Evolutionary conservation across 2,329 filamentous ascomycete genomes (phyloP).

Genomic region (Phoma sp.): DNA sequence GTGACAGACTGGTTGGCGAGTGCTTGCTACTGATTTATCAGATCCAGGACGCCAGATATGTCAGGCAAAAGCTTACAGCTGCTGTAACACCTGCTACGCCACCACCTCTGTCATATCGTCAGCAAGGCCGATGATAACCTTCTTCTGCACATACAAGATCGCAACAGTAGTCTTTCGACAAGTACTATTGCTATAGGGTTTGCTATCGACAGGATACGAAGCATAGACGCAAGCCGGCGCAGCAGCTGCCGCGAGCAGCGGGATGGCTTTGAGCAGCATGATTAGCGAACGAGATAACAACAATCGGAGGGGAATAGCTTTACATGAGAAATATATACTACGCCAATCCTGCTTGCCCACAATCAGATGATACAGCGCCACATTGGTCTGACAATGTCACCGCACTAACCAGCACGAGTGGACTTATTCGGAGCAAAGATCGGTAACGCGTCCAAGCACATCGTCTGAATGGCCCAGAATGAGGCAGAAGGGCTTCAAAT

Average conservation of each 20-base stretch:
- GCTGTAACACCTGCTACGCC: slow-evolving; percentile 69
- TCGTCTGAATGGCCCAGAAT: neutral
- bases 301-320: neutral
- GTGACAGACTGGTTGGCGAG: slow-evolving; percentile 64
- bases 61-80: slow-evolving; percentile 50
- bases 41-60: neutral
- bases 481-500: neutral
- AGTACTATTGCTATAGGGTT: slow-evolving; percentile 27
- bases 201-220: slow-evolving; percentile 20
- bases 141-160: slow-evolving; percentile 31
- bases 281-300: neutral
- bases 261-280: slow-evolving; percentile 4
- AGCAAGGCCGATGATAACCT: neutral
- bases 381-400: neutral
- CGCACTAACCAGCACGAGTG: slow-evolving; percentile 5
- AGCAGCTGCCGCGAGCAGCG: neutral
- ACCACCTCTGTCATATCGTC: slow-evolving; percentile 53
- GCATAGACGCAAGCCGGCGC: slow-evolving; percentile 15
- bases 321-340: neutral
- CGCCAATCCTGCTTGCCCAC: neutral
- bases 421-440: neutral
- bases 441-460: neutral
- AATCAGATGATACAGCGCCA: neutral
- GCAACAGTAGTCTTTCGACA: slow-evolving; percentile 43
- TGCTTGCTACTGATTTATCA: slow-evolving; percentile 55